Conservation (phyloP, 2,329 filamentous ascomycete species). For the Fusarium staphyleae region DNA sequence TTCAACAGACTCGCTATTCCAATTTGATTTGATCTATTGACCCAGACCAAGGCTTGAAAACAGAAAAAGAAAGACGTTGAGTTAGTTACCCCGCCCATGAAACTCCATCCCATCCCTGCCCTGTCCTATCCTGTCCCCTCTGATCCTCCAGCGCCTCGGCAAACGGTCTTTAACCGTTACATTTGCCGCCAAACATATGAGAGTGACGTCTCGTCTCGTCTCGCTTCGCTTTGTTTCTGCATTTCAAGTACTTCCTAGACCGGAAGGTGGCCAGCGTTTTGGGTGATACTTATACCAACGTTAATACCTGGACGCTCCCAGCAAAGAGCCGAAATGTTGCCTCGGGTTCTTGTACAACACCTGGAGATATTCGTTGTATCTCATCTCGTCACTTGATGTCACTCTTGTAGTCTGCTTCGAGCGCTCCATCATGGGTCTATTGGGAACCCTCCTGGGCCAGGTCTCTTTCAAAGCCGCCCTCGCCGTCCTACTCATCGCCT, state of each 20-base stretch:
- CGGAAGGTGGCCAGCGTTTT: slow-evolving; percentile 4
- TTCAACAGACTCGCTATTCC: neutral
- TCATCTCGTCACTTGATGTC: neutral
- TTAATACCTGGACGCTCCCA: slow-evolving; percentile 4
- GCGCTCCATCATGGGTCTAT: slow-evolving; percentile 52
- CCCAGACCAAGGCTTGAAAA: neutral
- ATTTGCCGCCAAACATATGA: slow-evolving; percentile 7
- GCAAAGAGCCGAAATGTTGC: neutral
- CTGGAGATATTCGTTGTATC: too few species aligned
- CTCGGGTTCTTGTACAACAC: too few species aligned
- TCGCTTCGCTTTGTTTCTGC: neutral
- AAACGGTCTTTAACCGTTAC: neutral
- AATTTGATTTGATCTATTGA: neutral
- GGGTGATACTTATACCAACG: neutral
- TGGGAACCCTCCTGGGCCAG: slow-evolving; percentile 56
- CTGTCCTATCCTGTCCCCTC: neutral
- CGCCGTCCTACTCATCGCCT: slow-evolving; percentile 48
- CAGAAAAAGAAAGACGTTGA: neutral
- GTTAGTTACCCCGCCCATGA: slow-evolving; percentile 15
- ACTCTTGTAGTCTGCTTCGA: neutral
- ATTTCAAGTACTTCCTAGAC: slow-evolving; percentile 1
- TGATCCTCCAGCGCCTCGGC: slow-evolving; percentile 23
- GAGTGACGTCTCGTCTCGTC: slow-evolving; percentile 24
- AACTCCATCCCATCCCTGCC: slow-evolving; percentile 12
- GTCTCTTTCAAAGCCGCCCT: slow-evolving; percentile 52